These are phyloP conservation scores for Erysiphe pulchra DNA, from an alignment of 2,329 filamentous ascomycete genomes.

Conservation along the genomic window DNA sequence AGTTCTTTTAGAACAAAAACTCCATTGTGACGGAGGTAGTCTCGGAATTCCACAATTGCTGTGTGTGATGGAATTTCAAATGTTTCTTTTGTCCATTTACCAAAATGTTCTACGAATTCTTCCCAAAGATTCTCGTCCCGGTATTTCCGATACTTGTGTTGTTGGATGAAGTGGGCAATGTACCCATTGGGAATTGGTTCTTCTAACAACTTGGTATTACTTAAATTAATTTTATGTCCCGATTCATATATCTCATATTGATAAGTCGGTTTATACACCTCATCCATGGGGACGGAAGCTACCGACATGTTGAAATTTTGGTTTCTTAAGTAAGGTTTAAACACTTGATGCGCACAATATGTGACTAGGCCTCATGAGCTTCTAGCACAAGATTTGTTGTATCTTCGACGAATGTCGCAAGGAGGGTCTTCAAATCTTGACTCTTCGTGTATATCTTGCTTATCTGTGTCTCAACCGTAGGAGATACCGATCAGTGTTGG, in stretches of 20 bases:
- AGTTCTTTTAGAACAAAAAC: background rate
- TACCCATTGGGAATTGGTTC: slow-evolving; percentile 2
- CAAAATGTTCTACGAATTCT: background rate
- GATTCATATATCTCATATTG: background rate
- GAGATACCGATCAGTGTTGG: too few relatives aligned
- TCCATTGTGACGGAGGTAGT: background rate
- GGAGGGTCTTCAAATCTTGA: too few relatives aligned
- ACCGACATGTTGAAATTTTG: too few relatives aligned
- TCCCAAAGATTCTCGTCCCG: background rate
- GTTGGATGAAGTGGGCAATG: background rate
- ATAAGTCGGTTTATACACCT: background rate
- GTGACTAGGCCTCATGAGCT: too few relatives aligned
- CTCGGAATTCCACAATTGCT: background rate
- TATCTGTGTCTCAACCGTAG: too few relatives aligned
- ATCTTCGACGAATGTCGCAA: too few relatives aligned
- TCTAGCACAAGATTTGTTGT: too few relatives aligned
- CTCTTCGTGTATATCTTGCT: too few relatives aligned
- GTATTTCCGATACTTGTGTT: background rate
- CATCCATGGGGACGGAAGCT: background rate
- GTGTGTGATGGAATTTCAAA: background rate
- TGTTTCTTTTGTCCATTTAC: background rate
- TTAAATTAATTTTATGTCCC: background rate
- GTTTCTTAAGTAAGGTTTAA: too few relatives aligned
- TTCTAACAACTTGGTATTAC: background rate
- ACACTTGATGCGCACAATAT: too few relatives aligned